Conservation (phyloP, 805 yeast species). For the Diddensiella santjacobensis region DNA sequence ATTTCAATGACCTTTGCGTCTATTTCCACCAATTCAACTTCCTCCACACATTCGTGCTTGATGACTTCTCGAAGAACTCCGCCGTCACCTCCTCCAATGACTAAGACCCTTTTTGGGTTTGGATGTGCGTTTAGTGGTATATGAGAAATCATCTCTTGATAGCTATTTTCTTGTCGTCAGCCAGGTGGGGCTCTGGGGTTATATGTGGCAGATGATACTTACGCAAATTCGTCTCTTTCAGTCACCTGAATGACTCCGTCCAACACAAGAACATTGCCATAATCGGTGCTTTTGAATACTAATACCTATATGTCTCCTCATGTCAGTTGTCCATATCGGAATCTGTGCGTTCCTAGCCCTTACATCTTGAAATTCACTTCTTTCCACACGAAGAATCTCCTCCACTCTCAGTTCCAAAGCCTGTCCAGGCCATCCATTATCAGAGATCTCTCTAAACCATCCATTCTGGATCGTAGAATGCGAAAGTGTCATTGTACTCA, state of each 20-base stretch:
- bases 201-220: slow-evolving; percentile 17
- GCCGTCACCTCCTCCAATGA: slow-evolving; percentile 99
- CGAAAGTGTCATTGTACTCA: background rate
- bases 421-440: slow-evolving; percentile 99
- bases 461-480: slow-evolving; percentile 50
- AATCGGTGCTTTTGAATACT: slow-evolving; percentile 87
- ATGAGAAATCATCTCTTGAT: slow-evolving; percentile 98
- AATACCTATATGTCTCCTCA: slow-evolving; percentile 50
- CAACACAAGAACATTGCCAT: slow-evolving; percentile 91
- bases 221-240: slow-evolving; percentile 92
- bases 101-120: slow-evolving; percentile 88
- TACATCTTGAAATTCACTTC: slow-evolving; percentile 86
- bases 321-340: background rate
- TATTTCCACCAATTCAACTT: slow-evolving; percentile 85
- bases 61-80: slow-evolving; percentile 94
- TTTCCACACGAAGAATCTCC: slow-evolving; percentile 76
- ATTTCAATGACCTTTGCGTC: slow-evolving; percentile 89
- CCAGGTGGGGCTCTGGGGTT: no score
- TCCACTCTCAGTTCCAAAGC: slow-evolving; percentile 91
- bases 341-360: no score
- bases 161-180: slow-evolving; percentile 32
- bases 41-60: slow-evolving; percentile 78
- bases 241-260: slow-evolving; percentile 96
- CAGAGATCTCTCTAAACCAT: slow-evolving; percentile 94
- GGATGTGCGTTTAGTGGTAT: slow-evolving; percentile 90